A percentile compares a stretch with the other conserved stretches of the same genome.
phyloP scores from a whole-genome alignment of 192 early-diverging fungal genomes.

The Fimicolochytrium jonesii region DNA sequence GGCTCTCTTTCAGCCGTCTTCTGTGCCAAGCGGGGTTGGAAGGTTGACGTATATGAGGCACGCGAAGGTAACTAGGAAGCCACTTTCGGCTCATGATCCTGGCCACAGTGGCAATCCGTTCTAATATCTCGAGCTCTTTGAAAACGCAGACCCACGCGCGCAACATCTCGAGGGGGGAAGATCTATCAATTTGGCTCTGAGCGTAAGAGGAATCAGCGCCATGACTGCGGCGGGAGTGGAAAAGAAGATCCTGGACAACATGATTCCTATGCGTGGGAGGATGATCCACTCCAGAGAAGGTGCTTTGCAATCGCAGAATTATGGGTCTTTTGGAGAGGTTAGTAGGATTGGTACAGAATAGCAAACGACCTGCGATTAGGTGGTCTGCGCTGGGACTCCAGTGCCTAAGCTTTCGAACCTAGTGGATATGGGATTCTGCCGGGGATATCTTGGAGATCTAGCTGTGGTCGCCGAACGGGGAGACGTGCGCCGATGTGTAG shows the following conservation, averaged over 20 bases:
- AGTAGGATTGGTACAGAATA: neutral
- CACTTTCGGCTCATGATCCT: no score
- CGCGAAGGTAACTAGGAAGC: conserved; percentile 65
- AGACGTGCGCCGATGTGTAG: no score
- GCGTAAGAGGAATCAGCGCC: conserved; percentile 78
- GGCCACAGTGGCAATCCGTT: no score
- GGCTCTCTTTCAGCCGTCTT: conserved; percentile 84
- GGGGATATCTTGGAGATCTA: no score
- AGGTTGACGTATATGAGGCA: conserved; percentile 80
- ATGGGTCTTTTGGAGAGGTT: conserved; percentile 83
- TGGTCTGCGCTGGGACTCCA: no score
- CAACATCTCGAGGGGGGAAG: no score
- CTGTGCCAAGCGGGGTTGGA: conserved; percentile 88
- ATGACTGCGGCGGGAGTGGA: conserved; percentile 69
- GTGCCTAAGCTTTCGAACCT: no score
- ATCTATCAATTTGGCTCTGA: conserved; percentile 94
- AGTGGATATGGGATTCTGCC: no score
- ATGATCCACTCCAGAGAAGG: conserved; percentile 83
- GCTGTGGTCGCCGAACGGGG: no score
- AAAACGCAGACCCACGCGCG: conserved; percentile 9
- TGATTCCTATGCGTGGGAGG: conserved; percentile 88
- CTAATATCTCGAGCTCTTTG: conserved; percentile 26
- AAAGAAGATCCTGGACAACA: conserved; percentile 56
- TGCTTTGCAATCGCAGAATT: conserved; percentile 69
- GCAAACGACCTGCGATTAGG: no score